Base-by-base conservation (phyloP, 108 stramenopile genomes). In the Chaetoceros tenuissimus region DNA sequence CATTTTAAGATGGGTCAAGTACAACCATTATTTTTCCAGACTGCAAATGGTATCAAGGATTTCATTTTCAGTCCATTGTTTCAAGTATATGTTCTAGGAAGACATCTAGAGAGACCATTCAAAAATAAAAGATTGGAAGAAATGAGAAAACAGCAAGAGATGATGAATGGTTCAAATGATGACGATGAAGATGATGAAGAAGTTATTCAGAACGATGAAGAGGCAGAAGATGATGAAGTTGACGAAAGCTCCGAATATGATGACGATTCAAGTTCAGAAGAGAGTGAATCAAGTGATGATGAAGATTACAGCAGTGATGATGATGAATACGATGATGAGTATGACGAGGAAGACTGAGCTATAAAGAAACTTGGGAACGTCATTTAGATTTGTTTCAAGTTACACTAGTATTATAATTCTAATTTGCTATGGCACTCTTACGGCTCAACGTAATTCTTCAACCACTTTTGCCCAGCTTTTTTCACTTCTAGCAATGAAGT, bases 51-150 rank as follows among this genome's bases (percentile, higher is more conserved):
- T 0, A 20, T 83, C 19, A 28, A 80, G 60, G 81, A 92, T 61
- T 68, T 92, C 50, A 57, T 74, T 5, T 85, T 85, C 62, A 74
- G 75, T 64, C 90, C 90, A n/a, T 59, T 92, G 51, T 92, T 87
- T 59, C 90, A 92, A 57, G 79, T 82, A 17, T 87, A 92, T 63
- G 73, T 85, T 7, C 43, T 87, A 55, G 85, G 89, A 17, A 65
- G 85, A 29, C 85, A 87, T 73, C 68, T 91, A 57, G 82, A 91
- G 49, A 63, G 89, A n/a, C 89, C 89, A 26, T 88, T 88, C 56
- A 78, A 76, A 60, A 71, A 17, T 51, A 40, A 40, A 13, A 40
- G 13, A 40, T 10, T 40, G 34, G 34, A 40, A 13, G 34, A 40
- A 10, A 10, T 24, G 48, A 7, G 18, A 24, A 21, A 49, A 24